Percentiles rank a stretch among this genome's conserved stretches.
Conservation (phyloP, 2,329 filamentous ascomycete species). For the Arthroderma uncinatum region DNA sequence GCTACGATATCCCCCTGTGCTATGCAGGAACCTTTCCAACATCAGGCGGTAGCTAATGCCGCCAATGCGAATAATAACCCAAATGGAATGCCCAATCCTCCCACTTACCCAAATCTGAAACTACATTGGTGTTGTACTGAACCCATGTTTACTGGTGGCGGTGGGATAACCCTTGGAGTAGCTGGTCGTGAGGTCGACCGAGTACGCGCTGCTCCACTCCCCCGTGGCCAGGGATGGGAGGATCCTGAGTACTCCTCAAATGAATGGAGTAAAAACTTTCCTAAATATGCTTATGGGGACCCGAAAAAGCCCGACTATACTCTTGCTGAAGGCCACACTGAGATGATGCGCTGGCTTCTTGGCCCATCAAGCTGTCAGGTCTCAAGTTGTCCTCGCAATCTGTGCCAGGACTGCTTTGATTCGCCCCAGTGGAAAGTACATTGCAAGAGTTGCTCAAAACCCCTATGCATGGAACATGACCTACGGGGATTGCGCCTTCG, state of each 20-base stretch:
- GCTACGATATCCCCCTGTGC: conserved; percentile 44
- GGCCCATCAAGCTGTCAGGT: conserved; percentile 36
- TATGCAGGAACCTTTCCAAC: conserved; percentile 43
- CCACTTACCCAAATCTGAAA: conserved; percentile 40
- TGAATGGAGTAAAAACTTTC: conserved; percentile 32
- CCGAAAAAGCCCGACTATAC: conserved; percentile 30
- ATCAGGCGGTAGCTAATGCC: conserved; percentile 15
- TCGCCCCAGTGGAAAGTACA: conserved; percentile 50
- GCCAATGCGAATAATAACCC: conserved; percentile 12
- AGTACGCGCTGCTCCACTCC: conserved; percentile 47
- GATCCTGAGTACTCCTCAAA: conserved; percentile 42
- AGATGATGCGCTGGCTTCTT: conserved; percentile 39
- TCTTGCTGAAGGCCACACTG: conserved; percentile 30
- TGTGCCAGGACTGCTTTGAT: conserved; percentile 48
- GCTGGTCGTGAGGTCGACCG: conserved; percentile 44
- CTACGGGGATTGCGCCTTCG: conserved; percentile 45
- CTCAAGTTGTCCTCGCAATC: conserved; percentile 43
- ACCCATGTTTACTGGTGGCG: conserved; percentile 49
- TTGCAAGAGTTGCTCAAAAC: conserved; percentile 46
- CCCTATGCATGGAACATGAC: conserved; percentile 50
- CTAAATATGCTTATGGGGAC: conserved; percentile 32
- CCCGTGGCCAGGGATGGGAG: conserved; percentile 44
- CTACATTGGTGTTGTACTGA: conserved; percentile 52
- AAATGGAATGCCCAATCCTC: conserved; percentile 25
- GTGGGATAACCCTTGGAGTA: conserved; percentile 48